A percentile compares a stretch with the other conserved stretches of the same genome.
These are phyloP conservation scores for Pyracantha coccinea DNA, from an alignment of 331 rosid genomes.

Conservation along the genomic window DNA sequence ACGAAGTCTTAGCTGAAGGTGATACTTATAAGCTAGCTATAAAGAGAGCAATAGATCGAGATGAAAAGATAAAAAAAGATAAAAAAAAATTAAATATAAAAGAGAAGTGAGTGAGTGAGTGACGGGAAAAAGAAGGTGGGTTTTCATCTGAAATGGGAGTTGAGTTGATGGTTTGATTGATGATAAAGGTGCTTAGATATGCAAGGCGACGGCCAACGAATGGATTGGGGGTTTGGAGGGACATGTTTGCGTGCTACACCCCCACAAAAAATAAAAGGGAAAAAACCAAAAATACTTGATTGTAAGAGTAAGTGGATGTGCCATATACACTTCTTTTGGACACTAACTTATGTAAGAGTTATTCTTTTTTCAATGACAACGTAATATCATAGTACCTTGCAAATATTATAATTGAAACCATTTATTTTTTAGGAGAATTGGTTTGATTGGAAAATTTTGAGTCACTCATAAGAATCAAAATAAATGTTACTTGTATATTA, in stretches of 20 bases:
- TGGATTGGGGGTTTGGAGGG: not conserved
- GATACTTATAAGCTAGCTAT: slow-evolving; percentile 38
- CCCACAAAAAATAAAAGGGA: not conserved
- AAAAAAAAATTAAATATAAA: not conserved
- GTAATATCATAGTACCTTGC: too few species aligned
- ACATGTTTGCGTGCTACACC: not conserved
- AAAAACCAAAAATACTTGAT: not conserved
- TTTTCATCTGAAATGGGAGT: slow-evolving; percentile 21
- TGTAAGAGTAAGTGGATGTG: slow-evolving; percentile 5
- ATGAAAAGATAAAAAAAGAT: slow-evolving; percentile 1
- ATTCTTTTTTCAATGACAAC: too few species aligned
- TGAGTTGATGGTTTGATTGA: not conserved
- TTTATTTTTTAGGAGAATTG: too few species aligned
- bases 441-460: too few species aligned
- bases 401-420: too few species aligned
- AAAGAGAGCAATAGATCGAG: not conserved
- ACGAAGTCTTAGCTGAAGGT: slow-evolving; percentile 21
- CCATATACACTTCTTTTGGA: not conserved
- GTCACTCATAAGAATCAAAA: too few species aligned
- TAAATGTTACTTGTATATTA: too few species aligned
- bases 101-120: not conserved
- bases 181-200: not conserved
- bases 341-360: not conserved
- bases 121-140: slow-evolving; percentile 55
- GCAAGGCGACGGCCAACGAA: slow-evolving; percentile 1